Evolutionary conservation across 805 yeast species (phyloP).

Genomic region (Candida yuanshanica): DNA sequence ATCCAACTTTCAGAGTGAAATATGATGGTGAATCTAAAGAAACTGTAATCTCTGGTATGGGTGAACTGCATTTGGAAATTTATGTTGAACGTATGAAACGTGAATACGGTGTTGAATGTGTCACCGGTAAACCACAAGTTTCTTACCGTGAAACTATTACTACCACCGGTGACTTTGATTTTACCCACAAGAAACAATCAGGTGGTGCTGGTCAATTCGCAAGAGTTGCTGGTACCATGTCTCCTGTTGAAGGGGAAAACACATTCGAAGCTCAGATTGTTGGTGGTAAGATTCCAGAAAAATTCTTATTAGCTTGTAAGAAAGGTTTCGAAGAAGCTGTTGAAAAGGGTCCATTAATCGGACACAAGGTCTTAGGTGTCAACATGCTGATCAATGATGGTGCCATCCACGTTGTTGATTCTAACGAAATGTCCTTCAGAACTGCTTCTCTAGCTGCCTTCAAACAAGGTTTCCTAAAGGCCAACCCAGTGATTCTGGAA

Average conservation of each 20-base stretch:
- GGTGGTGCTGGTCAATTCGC: slow-evolving; percentile 99
- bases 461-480: slow-evolving; percentile 79
- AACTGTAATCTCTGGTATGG: slow-evolving; percentile 96
- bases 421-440: slow-evolving; percentile 91
- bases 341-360: slow-evolving; percentile 94
- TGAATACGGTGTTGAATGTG: slow-evolving; percentile 93
- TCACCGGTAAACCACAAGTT: slow-evolving; percentile 96
- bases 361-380: slow-evolving; percentile 89
- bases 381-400: slow-evolving; percentile 95
- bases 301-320: slow-evolving; percentile 87
- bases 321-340: slow-evolving; percentile 93
- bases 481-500: slow-evolving; percentile 86
- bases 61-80: slow-evolving; percentile 94
- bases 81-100: slow-evolving; percentile 98
- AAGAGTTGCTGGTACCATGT: slow-evolving; percentile 82
- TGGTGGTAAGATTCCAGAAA: slow-evolving; percentile 96
- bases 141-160: slow-evolving; percentile 93
- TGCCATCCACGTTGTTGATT: slow-evolving; percentile 94
- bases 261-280: slow-evolving; percentile 81
- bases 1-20: slow-evolving; percentile 94
- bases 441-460: slow-evolving; percentile 91
- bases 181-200: slow-evolving; percentile 94
- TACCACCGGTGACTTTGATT: slow-evolving; percentile 71
- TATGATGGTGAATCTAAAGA: slow-evolving; percentile 90
- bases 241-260: slow-evolving; percentile 62